phyloP scores from a whole-genome alignment of 2,329 filamentous ascomycete species.

The Incumbomyces delicatus region DNA sequence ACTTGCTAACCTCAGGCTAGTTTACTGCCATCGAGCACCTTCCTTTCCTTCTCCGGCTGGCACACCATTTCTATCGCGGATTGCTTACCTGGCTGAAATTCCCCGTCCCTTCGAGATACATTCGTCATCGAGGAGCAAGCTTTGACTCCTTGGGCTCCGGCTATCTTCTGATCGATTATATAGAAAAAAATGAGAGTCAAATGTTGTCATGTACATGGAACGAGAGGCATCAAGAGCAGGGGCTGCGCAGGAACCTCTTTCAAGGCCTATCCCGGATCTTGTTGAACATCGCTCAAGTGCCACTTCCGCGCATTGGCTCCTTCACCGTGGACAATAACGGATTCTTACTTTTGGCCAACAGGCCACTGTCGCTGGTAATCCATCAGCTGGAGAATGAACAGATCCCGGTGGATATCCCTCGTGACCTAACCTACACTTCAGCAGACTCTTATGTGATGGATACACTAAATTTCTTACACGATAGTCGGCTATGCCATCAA shows the following conservation, averaged over 20 bases:
- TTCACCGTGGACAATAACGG: constrained; percentile 22
- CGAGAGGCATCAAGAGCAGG: constrained; percentile 7
- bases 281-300: constrained; percentile 17
- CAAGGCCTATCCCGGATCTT: constrained; percentile 20
- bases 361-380: constrained; percentile 20
- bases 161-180: constrained; percentile 17
- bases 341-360: constrained; percentile 19
- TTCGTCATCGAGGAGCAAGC: constrained; percentile 6
- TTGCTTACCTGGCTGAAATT: neutral
- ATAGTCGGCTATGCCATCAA: constrained; percentile 22
- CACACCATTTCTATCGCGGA: neutral
- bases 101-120: constrained; percentile 5
- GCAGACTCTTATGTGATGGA: constrained; percentile 23
- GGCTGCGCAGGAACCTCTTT: constrained; percentile 19
- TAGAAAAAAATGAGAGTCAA: constrained; percentile 12
- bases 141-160: constrained; percentile 8
- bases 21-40: constrained; percentile 9
- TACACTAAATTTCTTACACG: constrained; percentile 20
- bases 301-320: constrained; percentile 20
- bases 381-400: constrained; percentile 23
- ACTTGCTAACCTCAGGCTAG: constrained; percentile 6
- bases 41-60: constrained; percentile 5
- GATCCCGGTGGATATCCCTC: constrained; percentile 21
- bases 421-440: constrained; percentile 20
- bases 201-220: constrained; percentile 16